phyloP scores from a whole-genome alignment of 257 asterid species.

The Primulina tabacum region DNA sequence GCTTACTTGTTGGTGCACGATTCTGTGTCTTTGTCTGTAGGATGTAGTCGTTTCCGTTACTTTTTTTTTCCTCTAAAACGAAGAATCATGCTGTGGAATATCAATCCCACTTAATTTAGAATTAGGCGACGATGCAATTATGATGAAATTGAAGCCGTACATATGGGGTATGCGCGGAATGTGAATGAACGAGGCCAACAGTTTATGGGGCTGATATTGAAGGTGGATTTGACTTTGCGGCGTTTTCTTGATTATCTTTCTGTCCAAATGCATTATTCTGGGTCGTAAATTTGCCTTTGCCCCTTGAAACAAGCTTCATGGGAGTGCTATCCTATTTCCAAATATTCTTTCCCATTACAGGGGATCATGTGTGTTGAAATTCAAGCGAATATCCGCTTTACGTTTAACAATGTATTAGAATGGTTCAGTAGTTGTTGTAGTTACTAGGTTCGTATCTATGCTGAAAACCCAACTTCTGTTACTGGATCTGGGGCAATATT shows the following conservation, averaged over 20 bases:
- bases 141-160: no score
- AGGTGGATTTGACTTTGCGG: no score
- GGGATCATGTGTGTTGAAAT: not conserved
- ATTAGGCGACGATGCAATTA: not conserved
- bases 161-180: no score
- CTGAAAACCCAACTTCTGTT: not conserved
- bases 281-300: not conserved
- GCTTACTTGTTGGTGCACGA: not conserved
- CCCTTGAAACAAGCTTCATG: not conserved
- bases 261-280: not conserved
- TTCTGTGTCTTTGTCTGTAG: not conserved
- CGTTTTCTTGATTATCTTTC: not conserved
- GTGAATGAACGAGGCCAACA: no score
- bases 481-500: not conserved
- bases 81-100: slow-evolving; percentile 7
- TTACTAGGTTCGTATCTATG: not conserved
- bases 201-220: no score
- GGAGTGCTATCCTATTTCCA: no score
- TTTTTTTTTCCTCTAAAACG: not conserved
- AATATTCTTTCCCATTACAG: no score
- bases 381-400: not conserved
- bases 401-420: no score
- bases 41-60: not conserved
- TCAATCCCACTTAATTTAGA: not conserved
- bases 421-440: not conserved